Base-by-base conservation (phyloP, 768 basidiomycete species). In the Exsudoporus frostii region DNA sequence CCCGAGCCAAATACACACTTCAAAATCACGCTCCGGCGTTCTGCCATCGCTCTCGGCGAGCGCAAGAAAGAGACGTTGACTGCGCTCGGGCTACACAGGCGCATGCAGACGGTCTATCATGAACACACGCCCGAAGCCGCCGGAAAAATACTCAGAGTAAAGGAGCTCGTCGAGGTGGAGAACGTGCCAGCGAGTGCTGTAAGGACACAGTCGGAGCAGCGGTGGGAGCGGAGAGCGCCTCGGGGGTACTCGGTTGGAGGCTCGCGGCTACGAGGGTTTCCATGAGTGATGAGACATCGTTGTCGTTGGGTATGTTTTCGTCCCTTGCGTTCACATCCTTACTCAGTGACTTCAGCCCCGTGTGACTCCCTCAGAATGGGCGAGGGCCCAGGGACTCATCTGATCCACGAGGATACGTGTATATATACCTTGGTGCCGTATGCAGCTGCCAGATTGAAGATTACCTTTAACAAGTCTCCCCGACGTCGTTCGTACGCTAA, bases 11-110 rank as follows among this genome's bases (percentile, higher is more conserved):
- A 71, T 29, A 91, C 93, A 0, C 90, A 96, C 71, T 94, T 81
- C 76, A 90, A 89, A 74, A 87, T 98, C 62, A 96, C 93, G 19
- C 84, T 95, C 27, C 81, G 81, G 10, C 88, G 94, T 50, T 95
- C 93, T 6, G 86, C 84, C 45, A 94, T 95, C 56, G 86, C 91
- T 1, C 81, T 96, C 9, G 86, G 88, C 3, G 74, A 82, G 52
- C 79, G 78, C 60, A 81, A 84, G 51, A 79, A 86, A 64, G 84
- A 78, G 43, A 95, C 93, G 0, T 77, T 95, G 41, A 77, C 79
- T n/a, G 80, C 91, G 0, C 82, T 98, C 3, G 94, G 94, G 1
- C 76, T 98, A 46, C 85, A 90, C 68, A 75, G 87, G 52, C 82
- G 92, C 36, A 81, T 88, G 74, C 88, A 92, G 68, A 92, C 87